Evolutionary conservation across 2,329 filamentous ascomycete genomes (phyloP).

Genomic region (Colletotrichum shisoi): DNA sequence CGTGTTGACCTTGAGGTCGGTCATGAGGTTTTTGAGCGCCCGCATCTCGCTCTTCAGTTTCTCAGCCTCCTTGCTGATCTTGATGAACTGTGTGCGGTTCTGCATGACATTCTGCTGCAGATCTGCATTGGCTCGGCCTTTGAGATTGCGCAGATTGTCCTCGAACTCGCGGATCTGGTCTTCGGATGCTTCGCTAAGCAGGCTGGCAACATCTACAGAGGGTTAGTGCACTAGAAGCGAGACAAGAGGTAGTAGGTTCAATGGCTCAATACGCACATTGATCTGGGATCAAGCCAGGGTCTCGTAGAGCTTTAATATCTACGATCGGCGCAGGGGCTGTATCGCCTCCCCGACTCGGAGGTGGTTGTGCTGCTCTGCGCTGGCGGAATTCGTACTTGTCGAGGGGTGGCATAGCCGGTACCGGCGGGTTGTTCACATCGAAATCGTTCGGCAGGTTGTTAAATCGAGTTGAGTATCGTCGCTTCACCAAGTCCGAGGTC

Average conservation of each 20-base stretch:
- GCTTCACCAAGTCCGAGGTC: conserved; percentile 87
- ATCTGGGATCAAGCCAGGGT: conserved; percentile 80
- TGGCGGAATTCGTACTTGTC: conserved; percentile 65
- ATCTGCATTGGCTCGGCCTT: conserved; percentile 79
- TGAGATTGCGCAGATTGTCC: conserved; percentile 75
- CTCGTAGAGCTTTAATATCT: conserved; percentile 78
- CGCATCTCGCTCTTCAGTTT: conserved; percentile 97
- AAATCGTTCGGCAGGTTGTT: conserved; percentile 77
- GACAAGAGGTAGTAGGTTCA: neutral
- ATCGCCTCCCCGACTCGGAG: conserved; percentile 59
- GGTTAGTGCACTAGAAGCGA: conserved; percentile 29
- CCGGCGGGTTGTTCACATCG: conserved; percentile 71
- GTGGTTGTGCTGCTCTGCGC: conserved; percentile 59
- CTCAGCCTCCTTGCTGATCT: conserved; percentile 98
- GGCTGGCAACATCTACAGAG: conserved; percentile 66
- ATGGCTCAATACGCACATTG: conserved; percentile 65
- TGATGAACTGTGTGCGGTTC: conserved; percentile 97
- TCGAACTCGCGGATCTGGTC: conserved; percentile 87
- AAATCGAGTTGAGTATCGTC: conserved; percentile 92
- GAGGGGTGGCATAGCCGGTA: conserved; percentile 71
- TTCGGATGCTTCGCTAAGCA: conserved; percentile 85
- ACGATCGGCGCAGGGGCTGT: conserved; percentile 69
- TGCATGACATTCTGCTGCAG: conserved; percentile 96
- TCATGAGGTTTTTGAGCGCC: conserved; percentile 86
- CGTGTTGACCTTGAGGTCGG: conserved; percentile 84